phyloP scores from a whole-genome alignment of 495 filamentous ascomycete species.

The Amniculicola lignicola region DNA sequence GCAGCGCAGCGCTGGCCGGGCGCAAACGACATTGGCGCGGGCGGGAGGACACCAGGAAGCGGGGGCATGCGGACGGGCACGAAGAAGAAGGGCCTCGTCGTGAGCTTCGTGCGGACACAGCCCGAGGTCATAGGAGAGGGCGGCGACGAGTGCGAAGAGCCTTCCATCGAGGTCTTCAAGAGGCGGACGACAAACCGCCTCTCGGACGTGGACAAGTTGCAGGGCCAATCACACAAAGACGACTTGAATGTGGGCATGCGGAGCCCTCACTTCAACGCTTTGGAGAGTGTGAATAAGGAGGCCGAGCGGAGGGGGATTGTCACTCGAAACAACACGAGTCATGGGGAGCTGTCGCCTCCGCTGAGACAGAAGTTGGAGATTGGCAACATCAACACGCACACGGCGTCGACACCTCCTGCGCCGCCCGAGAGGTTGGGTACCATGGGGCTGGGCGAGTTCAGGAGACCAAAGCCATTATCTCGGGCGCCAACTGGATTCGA shows the following conservation, averaged over 20 bases:
- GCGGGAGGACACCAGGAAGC: conserved; percentile 16
- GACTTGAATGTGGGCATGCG: conserved; percentile 23
- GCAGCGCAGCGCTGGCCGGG: conserved; percentile 42
- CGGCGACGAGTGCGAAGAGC: conserved; percentile 73
- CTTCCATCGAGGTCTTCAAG: conserved; percentile 64
- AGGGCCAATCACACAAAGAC: conserved; percentile 17
- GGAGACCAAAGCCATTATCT: conserved; percentile 13
- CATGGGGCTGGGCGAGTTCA: conserved; percentile 28
- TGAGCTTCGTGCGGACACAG: conserved; percentile 63
- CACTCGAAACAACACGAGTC: conserved; percentile 19
- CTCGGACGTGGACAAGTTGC: conserved; percentile 9
- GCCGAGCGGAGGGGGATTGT: conserved; percentile 15
- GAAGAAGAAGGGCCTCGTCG: conserved; percentile 60
- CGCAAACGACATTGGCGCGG: conserved; percentile 32
- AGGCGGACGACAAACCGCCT: conserved; percentile 34
- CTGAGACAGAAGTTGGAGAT: conserved; percentile 30
- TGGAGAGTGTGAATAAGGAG: conserved; percentile 10
- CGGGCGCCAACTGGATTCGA: conserved; percentile 30
- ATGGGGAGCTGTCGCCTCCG: conserved; percentile 30
- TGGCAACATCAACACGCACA: conserved; percentile 31
- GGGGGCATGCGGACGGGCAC: conserved; percentile 23
- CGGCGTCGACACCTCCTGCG: conserved; percentile 15
- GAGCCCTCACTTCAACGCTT: conserved; percentile 18
- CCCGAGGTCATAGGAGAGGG: conserved; percentile 83
- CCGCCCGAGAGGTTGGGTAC: conserved; percentile 26